These are phyloP conservation scores for Cordyceps javanica DNA, from an alignment of 2,329 filamentous ascomycete species.

Conservation along the genomic window DNA sequence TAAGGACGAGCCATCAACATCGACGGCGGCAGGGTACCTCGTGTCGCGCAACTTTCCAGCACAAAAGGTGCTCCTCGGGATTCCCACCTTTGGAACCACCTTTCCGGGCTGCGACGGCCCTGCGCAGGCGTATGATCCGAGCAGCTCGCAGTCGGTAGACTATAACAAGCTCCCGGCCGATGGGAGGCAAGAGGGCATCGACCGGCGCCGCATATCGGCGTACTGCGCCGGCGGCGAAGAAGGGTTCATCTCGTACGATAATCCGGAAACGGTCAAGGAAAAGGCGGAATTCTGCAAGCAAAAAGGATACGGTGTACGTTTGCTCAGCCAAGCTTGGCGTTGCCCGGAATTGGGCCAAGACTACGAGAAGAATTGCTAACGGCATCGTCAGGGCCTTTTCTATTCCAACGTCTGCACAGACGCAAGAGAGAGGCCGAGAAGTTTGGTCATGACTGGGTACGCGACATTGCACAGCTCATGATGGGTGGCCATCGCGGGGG, in stretches of 20 bases:
- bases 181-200: constrained; percentile 59
- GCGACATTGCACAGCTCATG: constrained; percentile 47
- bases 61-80: constrained; percentile 67
- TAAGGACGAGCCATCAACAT: constrained; percentile 58
- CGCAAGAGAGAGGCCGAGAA: constrained; percentile 49
- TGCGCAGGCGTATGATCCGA: constrained; percentile 53
- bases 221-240: constrained; percentile 68
- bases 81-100: constrained; percentile 69
- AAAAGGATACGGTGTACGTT: constrained; percentile 58
- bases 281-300: constrained; percentile 71
- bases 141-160: constrained; percentile 63
- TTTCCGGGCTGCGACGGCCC: constrained; percentile 61
- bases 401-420: constrained; percentile 79
- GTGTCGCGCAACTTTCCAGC: constrained; percentile 59
- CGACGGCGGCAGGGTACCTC: constrained; percentile 60
- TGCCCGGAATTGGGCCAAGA: too few species aligned
- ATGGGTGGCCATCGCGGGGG: constrained; percentile 7
- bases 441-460: constrained; percentile 54
- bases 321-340: too few species aligned
- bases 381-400: constrained; percentile 56
- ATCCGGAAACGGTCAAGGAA: constrained; percentile 65
- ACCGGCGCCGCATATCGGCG: constrained; percentile 62
- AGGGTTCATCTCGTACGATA: constrained; percentile 77
- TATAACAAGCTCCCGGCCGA: constrained; percentile 62
- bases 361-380: not conserved